Evolutionary conservation across 106 monocot genomes (phyloP).

Genomic region (Dioscorea dumetorum): DNA sequence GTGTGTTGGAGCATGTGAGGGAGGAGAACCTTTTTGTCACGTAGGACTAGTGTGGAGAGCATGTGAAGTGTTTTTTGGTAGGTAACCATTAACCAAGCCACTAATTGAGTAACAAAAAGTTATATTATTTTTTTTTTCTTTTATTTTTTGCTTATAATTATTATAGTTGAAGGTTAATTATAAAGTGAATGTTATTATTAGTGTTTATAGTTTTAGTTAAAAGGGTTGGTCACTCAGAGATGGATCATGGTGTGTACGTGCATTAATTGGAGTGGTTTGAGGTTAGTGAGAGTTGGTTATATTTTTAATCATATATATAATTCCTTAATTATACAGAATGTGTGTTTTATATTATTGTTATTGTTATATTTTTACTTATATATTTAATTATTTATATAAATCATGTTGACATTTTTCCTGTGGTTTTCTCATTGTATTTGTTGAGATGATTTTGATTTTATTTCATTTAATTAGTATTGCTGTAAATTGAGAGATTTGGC

Average conservation of each 20-base stretch:
- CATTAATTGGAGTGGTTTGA: background rate
- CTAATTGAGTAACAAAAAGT: background rate
- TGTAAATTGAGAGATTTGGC: too few species aligned
- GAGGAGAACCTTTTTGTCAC: conserved; percentile 6
- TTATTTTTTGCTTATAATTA: too few species aligned
- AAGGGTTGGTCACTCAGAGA: conserved; percentile 13
- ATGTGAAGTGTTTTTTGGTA: conserved; percentile 8
- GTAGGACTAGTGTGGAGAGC: conserved; percentile 12
- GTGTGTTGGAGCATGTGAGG: conserved; percentile 8
- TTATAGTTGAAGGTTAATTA: too few species aligned
- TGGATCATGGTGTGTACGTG: conserved; percentile 10
- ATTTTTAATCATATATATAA: too few species aligned
- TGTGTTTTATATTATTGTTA: too few species aligned
- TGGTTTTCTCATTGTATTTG: too few species aligned
- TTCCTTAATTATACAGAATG: too few species aligned
- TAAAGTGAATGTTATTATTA: background rate
- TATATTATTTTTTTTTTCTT: background rate
- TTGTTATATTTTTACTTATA: too few species aligned
- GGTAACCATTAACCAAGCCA: background rate
- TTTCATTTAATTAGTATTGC: too few species aligned
- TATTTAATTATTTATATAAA: too few species aligned
- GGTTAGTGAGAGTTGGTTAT: background rate
- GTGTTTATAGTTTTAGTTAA: conserved; percentile 1
- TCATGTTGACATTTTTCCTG: too few species aligned
- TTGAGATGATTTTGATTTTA: too few species aligned